Percentiles rank a stretch among this genome's conserved stretches.
Evolutionary conservation across 1,139 yeast species (phyloP).

Genomic region (Nematodospora anomalae): DNA sequence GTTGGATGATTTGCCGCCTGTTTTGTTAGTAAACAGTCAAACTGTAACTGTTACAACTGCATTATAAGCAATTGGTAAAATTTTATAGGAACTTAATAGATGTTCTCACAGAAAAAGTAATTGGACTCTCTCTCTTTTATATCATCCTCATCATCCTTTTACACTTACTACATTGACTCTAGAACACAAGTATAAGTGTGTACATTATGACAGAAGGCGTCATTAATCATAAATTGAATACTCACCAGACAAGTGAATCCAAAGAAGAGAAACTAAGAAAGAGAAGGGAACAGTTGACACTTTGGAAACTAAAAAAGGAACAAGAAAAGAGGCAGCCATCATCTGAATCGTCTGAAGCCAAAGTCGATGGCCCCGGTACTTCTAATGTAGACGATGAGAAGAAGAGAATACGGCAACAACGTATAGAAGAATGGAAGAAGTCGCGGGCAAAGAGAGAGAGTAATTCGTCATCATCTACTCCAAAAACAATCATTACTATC

Average conservation of each 20-base stretch:
- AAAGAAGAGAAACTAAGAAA: slow-evolving; percentile 36
- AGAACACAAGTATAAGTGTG: slow-evolving; percentile 6
- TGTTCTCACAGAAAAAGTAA: neutral
- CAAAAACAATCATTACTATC: slow-evolving; percentile 1
- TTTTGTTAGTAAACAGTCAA: slow-evolving; percentile 79
- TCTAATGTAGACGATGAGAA: slow-evolving; percentile 16
- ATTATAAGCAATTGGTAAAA: no score
- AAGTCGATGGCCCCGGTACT: neutral
- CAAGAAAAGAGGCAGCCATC: slow-evolving; percentile 19
- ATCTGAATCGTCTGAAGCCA: neutral
- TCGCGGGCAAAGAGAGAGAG: slow-evolving; percentile 20
- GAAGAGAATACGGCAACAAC: slow-evolving; percentile 24
- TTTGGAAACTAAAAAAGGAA: slow-evolving; percentile 41
- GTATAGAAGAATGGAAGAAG: slow-evolving; percentile 45
- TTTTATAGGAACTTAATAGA: neutral
- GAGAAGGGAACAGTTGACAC: slow-evolving; percentile 41
- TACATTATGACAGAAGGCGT: neutral
- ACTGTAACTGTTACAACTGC: slow-evolving; percentile 96
- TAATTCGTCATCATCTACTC: slow-evolving; percentile 2
- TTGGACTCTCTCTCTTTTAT: neutral
- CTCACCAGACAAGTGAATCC: slow-evolving; percentile 17
- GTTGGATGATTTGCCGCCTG: slow-evolving; percentile 81
- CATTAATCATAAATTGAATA: slow-evolving; percentile 6
- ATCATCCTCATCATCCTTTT: no score
- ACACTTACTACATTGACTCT: no score